These are phyloP conservation scores for Desmodesmus armatus DNA, from an alignment of 139 green algal species.

Conservation along the genomic window DNA sequence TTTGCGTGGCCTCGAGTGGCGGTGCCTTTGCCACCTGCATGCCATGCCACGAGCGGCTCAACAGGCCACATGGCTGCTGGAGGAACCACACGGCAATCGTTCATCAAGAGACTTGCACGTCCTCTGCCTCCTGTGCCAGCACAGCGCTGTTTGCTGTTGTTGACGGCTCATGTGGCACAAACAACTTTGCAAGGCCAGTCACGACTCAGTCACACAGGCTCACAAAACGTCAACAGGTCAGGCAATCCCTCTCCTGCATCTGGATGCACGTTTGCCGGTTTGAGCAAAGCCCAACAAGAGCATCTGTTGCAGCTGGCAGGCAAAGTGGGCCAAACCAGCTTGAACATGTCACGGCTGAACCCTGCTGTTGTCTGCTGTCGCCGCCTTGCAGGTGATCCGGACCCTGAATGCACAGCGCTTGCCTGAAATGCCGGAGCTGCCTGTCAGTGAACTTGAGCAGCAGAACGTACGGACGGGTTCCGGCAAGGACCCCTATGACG, in stretches of 20 bases:
- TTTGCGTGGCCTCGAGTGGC: not conserved
- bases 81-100: no score
- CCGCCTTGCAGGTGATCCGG: conserved; percentile 10
- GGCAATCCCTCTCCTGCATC: not conserved
- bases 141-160: not conserved
- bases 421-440: conserved; percentile 19
- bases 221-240: not conserved
- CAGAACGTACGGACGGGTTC: conserved; percentile 38
- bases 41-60: not conserved
- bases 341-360: not conserved
- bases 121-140: not conserved
- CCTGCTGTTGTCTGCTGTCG: not conserved
- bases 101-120: not conserved
- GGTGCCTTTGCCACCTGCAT: not conserved
- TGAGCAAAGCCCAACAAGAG: no score
- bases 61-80: not conserved
- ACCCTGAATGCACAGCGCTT: conserved; percentile 6
- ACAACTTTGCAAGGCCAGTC: no score
- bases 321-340: no score
- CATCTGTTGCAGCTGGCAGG: no score
- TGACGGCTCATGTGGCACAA: not conserved
- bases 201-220: not conserved
- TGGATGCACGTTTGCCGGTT: no score
- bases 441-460: not conserved
- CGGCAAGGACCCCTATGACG: conserved; percentile 14